Evolutionary conservation across 163 green algal species (phyloP), one percentile per base, ranked within the genome.

Genomic region (Prototheca stagnorum): DNA sequence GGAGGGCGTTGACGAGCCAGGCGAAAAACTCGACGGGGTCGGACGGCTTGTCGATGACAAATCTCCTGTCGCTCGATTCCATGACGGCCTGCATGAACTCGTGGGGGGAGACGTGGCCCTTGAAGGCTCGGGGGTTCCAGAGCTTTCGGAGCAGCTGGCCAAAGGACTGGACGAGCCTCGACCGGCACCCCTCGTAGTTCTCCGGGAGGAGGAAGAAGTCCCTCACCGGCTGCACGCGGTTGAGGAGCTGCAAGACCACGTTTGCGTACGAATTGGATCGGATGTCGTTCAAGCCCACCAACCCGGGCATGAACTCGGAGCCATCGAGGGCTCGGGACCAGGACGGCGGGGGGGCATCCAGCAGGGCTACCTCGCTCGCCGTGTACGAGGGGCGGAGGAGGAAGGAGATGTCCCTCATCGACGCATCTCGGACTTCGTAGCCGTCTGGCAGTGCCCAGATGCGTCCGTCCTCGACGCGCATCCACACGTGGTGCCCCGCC

Each of bases 81-180:
- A 91, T 92, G 1, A 97, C 81, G 2, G 75, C 81, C 48, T 95
- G 87, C 71, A 96, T 86, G 67, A 98, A 94, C 77, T 97, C 89
- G 66, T 97, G 87, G 0, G 89, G 89, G 5, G 75, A 92, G 21
- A 87, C 80, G 68, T 95, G 88, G 9, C 86, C 88, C 67, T 95
- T 96, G 80, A 96, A 97, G 49, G 85, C 88, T 9, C 71, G 61
- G 0, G 78, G 65, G 65, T 95, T 92, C 88, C 89, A 97, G 6
- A 93, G 64, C 65, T 97, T 98, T 50, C 88, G 73, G 50, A 91
- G 46, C 28, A 98, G 74, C 71, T 95, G 82, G 0, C 82, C 87
- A 62, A 93, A 93, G n/a, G 75, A 67, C 40, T 79, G 54, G 53
- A 94, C 76, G 43, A 98, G 70, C 35, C 67, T 34, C 4, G 64